Evolutionary conservation across 352 stramenopile species (phyloP).

Genomic region (Pythium vanterpoolii): DNA sequence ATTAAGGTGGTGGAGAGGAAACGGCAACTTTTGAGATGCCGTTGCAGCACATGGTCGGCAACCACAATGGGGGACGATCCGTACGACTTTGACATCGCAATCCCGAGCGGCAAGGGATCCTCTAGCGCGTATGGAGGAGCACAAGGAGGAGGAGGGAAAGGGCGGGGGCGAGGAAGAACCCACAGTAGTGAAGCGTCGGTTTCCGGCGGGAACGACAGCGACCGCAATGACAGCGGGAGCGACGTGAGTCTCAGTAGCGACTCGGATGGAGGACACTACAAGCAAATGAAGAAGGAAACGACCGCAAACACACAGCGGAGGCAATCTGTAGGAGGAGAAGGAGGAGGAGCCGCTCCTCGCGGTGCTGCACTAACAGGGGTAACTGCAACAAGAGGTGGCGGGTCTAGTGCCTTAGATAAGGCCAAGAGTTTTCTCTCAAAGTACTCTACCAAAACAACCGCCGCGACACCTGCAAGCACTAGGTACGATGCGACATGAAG

Average conservation of each 20-base stretch:
- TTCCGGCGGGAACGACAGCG: not conserved
- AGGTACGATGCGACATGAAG: not conserved
- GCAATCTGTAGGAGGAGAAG: not conserved
- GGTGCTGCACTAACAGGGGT: not conserved
- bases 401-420: slow-evolving; percentile 50
- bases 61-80: slow-evolving; percentile 25
- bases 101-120: slow-evolving; percentile 21
- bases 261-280: not conserved
- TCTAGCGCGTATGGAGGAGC: not conserved
- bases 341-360: not conserved
- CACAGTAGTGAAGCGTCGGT: not conserved
- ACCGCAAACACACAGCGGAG: not conserved
- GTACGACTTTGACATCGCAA: slow-evolving; percentile 50
- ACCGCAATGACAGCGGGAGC: not conserved
- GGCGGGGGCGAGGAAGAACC: not conserved
- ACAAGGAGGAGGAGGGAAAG: slow-evolving; percentile 2
- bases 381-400: not conserved
- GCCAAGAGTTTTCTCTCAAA: slow-evolving; percentile 73
- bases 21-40: slow-evolving; percentile 3
- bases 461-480: not conserved
- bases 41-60: not conserved
- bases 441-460: slow-evolving; percentile 42
- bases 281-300: not conserved
- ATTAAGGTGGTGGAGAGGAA: slow-evolving; percentile 4
- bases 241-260: slow-evolving; percentile 9